Percentiles rank a stretch among this genome's conserved stretches.
Evolutionary conservation across 352 stramenopile genomes (phyloP).

Genomic region (Thalassiosira livingstoniorum): DNA sequence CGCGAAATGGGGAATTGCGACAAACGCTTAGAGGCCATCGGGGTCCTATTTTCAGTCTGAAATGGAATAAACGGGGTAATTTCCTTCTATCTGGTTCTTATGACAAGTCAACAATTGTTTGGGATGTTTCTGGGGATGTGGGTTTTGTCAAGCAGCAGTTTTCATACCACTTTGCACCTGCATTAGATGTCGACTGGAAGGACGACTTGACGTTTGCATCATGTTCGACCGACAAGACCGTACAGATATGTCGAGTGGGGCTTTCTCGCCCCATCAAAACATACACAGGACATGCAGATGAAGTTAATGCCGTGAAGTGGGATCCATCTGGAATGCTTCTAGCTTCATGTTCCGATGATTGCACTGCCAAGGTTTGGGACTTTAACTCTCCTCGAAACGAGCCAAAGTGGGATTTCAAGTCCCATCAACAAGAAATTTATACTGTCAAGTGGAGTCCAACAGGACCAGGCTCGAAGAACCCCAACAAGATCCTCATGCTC

Average conservation of each 20-base stretch:
- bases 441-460: conserved; percentile 86
- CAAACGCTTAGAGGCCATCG: conserved; percentile 87
- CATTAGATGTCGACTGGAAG: conserved; percentile 91
- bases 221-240: conserved; percentile 92
- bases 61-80: conserved; percentile 89
- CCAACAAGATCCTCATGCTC: conserved; percentile 87
- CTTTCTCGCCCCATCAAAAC: conserved; percentile 86
- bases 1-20: conserved; percentile 78
- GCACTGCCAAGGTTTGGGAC: conserved; percentile 97
- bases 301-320: conserved; percentile 99
- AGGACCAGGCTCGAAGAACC: conserved; percentile 83
- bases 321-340: conserved; percentile 92
- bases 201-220: conserved; percentile 93
- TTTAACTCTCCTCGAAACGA: conserved; percentile 70
- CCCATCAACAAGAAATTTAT: conserved; percentile 86
- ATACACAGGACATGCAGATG: conserved; percentile 93
- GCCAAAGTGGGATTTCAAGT: conserved; percentile 81
- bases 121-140: conserved; percentile 87
- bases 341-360: conserved; percentile 98
- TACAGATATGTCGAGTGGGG: conserved; percentile 91
- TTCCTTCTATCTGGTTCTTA: conserved; percentile 88
- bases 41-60: conserved; percentile 90
- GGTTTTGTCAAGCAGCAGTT: conserved; percentile 83
- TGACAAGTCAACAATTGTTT: conserved; percentile 93
- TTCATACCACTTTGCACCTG: conserved; percentile 80